A percentile compares a stretch with the other conserved stretches of the same genome.
Evolutionary conservation across 495 filamentous ascomycete genomes (phyloP).

Genomic region (Podospora anserina): DNA sequence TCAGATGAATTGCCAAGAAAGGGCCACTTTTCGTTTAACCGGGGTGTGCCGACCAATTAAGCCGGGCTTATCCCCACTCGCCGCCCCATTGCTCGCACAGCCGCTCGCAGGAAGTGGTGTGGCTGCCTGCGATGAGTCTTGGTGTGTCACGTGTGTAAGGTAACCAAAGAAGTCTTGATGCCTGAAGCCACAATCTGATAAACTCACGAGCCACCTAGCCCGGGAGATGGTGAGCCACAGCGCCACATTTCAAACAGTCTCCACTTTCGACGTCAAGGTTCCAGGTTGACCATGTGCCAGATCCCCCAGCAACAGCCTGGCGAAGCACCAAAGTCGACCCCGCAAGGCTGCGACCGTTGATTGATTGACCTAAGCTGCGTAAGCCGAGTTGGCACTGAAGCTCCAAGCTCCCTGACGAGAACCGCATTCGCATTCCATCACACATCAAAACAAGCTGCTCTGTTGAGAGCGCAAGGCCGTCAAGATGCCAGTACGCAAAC

Average conservation of each 20-base stretch:
- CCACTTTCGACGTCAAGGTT: constrained; percentile 18
- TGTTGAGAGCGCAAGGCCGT: neutral
- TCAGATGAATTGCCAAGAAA: neutral
- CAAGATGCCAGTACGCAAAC: constrained; percentile 29
- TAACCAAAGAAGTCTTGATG: neutral
- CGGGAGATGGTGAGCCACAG: neutral
- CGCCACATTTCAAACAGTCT: neutral
- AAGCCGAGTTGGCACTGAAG: constrained; percentile 7
- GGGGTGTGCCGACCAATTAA: constrained; percentile 15
- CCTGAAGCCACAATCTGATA: constrained; percentile 15
- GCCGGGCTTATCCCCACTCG: neutral
- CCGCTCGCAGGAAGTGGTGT: constrained; percentile 16
- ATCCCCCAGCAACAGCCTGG: constrained; percentile 9
- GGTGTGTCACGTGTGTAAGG: neutral
- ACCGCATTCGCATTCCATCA: neutral
- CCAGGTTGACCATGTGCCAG: constrained; percentile 10
- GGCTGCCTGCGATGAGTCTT: constrained; percentile 29
- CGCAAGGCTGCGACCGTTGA: constrained; percentile 30
- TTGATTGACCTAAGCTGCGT: neutral
- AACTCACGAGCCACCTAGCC: constrained; percentile 16
- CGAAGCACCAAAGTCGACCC: constrained; percentile 22
- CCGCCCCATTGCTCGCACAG: neutral
- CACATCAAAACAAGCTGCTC: neutral
- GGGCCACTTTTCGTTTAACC: constrained; percentile 9
- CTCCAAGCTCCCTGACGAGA: neutral